Percentiles rank a stretch among this genome's conserved stretches.
phyloP scores from a whole-genome alignment of 2,329 filamentous ascomycete species.

The Fragosphaeria purpurea region DNA sequence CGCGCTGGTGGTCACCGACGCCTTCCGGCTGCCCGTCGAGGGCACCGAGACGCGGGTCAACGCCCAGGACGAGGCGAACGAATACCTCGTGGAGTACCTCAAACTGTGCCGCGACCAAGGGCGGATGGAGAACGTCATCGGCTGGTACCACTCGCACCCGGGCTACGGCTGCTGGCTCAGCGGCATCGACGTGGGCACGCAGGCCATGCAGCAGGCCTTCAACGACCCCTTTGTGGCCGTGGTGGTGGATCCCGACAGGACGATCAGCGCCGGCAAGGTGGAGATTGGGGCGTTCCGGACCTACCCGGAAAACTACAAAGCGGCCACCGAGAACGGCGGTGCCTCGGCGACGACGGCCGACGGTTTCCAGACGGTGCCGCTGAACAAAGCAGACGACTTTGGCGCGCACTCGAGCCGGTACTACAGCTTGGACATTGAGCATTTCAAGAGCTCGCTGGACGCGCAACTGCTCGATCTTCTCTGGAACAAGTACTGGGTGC shows the following conservation, averaged over 20 bases:
- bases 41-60: conserved; percentile 98
- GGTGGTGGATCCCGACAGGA: conserved; percentile 92
- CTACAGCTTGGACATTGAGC: conserved; percentile 82
- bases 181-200: conserved; percentile 88
- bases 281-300: conserved; percentile 97
- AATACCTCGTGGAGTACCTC: conserved; percentile 88
- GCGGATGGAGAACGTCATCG: conserved; percentile 81
- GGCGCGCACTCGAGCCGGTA: conserved; percentile 85
- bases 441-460: conserved; percentile 91
- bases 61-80: conserved; percentile 88
- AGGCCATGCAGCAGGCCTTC: conserved; percentile 74
- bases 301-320: conserved; percentile 65
- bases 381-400: conserved; percentile 93
- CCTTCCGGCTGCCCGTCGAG: conserved; percentile 87
- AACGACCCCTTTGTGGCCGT: conserved; percentile 90
- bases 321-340: conserved; percentile 17
- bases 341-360: conserved; percentile 32
- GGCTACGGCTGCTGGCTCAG: conserved; percentile 98
- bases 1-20: conserved; percentile 85
- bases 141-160: conserved; percentile 97
- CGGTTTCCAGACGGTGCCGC: conserved; percentile 68
- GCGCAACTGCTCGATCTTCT: conserved; percentile 74
- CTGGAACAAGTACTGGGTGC: conserved; percentile 99
- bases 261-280: conserved; percentile 87
- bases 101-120: conserved; percentile 64